Conservation (phyloP, 108 stramenopile species). For the Seminavis robusta region DNA sequence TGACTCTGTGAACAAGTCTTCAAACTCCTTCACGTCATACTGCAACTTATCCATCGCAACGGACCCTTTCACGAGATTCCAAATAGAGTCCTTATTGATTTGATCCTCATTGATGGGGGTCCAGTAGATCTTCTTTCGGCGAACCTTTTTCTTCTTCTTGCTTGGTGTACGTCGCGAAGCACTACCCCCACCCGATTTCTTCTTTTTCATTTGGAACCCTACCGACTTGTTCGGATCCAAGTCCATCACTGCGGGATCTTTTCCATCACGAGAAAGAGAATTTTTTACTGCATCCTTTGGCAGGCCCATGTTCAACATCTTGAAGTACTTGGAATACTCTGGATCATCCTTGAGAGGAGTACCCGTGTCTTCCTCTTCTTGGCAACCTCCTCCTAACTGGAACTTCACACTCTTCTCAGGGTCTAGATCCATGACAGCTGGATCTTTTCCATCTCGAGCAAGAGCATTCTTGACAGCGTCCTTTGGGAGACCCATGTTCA, state of each 20-base stretch:
- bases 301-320: constrained; percentile 57
- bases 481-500: constrained; percentile 57
- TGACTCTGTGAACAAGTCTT: constrained; percentile 85
- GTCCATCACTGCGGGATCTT: constrained; percentile 55
- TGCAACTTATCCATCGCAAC: constrained; percentile 64
- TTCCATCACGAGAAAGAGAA: constrained; percentile 60
- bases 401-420: constrained; percentile 44
- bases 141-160: constrained; percentile 62
- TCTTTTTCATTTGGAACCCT: constrained; percentile 42
- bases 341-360: constrained; percentile 66
- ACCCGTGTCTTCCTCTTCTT: constrained; percentile 36
- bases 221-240: constrained; percentile 58
- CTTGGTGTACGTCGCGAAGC: constrained; percentile 16
- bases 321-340: constrained; percentile 62
- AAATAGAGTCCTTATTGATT: constrained; percentile 80
- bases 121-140: constrained; percentile 90
- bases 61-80: constrained; percentile 72
- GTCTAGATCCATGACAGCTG: constrained; percentile 56
- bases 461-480: constrained; percentile 72
- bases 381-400: constrained; percentile 18
- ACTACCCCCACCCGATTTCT: constrained; percentile 5
- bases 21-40: constrained; percentile 83
- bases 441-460: constrained; percentile 60
- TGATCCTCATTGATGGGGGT: constrained; percentile 79
- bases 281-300: constrained; percentile 60